Evolutionary conservation across 495 filamentous ascomycete species (phyloP), one percentile per base, ranked within the genome.

Genomic region (Tuber microsphaerosporum): DNA sequence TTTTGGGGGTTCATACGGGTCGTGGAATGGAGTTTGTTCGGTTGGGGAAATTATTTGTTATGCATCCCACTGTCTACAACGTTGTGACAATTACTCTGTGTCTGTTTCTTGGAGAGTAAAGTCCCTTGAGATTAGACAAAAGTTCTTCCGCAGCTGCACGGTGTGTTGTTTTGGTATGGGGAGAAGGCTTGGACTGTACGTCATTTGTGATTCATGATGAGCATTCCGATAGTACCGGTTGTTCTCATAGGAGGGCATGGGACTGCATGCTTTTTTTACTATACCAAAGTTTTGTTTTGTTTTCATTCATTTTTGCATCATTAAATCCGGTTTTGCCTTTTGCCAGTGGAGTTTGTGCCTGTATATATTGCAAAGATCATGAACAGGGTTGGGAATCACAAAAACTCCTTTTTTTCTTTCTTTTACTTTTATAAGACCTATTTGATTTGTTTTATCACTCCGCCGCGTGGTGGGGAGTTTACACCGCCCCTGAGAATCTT

Each of bases 1-100:
- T n/a, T 61, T 61, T 61, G 26, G 51, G n/a, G 51, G 51, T 61
- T 61, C 51, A 61, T 61, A 61, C n/a, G 26, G 51, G 51, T 61
- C 14, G 51, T 31, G n/a, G 51, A 61, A 61, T 61, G 51, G 51
- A 61, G 51, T 61, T 61, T 31, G n/a, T 31, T 61, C 2, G 51
- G 51, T 61, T 31, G 10, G 51, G 51, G 51, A 31, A 61, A 61
- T 61, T 8, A 26, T 61, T 61, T 26, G 10, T 31, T 61, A 31
- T 10, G 51, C 51, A 61, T 31, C n/a, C 22, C 51, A 31, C n/a
- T 61, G 20, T 61, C 51, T 26, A 9, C 51, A 61, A 61, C 26
- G 22, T 61, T 56, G 48, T 56, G 2, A 61, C 51, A 61, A 26
- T 31, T 31, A 61, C 22, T 56, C n/a, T 56, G 51, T 31, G 51